phyloP scores from a whole-genome alignment of 495 filamentous ascomycete genomes.

The Aspergillus campestris region DNA sequence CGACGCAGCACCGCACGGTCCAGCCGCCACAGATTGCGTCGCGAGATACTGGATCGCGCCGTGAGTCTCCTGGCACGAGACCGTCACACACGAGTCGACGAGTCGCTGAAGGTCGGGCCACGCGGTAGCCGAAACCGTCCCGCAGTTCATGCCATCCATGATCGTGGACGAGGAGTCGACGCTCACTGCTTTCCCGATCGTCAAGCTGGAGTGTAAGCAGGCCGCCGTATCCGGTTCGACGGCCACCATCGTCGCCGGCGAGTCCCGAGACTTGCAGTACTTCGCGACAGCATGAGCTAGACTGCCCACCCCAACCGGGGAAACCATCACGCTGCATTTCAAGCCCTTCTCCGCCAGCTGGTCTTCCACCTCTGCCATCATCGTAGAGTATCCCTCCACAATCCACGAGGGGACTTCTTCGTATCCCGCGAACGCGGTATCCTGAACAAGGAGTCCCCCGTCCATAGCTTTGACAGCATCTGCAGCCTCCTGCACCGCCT shows the following conservation, averaged over 20 bases:
- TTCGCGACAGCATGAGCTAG: slow-evolving; percentile 51
- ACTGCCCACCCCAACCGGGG: slow-evolving; percentile 58
- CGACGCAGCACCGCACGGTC: slow-evolving; percentile 57
- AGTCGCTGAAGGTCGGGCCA: slow-evolving; percentile 49
- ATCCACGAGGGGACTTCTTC: slow-evolving; percentile 61
- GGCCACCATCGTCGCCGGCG: slow-evolving; percentile 36
- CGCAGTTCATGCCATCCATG: slow-evolving; percentile 63
- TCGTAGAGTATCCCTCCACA: slow-evolving; percentile 62
- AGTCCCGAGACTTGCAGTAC: slow-evolving; percentile 44
- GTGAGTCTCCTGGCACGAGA: slow-evolving; percentile 50
- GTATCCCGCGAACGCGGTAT: slow-evolving; percentile 54
- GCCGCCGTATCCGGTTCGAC: slow-evolving; percentile 60
- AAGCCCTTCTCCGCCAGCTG: slow-evolving; percentile 34
- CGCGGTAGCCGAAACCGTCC: slow-evolving; percentile 52
- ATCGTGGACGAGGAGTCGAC: slow-evolving; percentile 48
- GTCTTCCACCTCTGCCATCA: slow-evolving; percentile 53
- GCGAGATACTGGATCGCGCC: slow-evolving; percentile 41
- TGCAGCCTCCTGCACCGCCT: slow-evolving; percentile 39
- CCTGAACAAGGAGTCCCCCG: slow-evolving; percentile 51
- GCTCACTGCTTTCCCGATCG: slow-evolving; percentile 29
- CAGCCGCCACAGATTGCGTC: slow-evolving; percentile 36
- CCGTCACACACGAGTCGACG: slow-evolving; percentile 49
- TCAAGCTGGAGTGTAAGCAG: slow-evolving; percentile 45
- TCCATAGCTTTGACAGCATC: slow-evolving; percentile 20
- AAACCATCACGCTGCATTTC: slow-evolving; percentile 35